Evolutionary conservation across 768 basidiomycete genomes (phyloP), one percentile per base, ranked within the genome.

Genomic region (Boletus insuetus): DNA sequence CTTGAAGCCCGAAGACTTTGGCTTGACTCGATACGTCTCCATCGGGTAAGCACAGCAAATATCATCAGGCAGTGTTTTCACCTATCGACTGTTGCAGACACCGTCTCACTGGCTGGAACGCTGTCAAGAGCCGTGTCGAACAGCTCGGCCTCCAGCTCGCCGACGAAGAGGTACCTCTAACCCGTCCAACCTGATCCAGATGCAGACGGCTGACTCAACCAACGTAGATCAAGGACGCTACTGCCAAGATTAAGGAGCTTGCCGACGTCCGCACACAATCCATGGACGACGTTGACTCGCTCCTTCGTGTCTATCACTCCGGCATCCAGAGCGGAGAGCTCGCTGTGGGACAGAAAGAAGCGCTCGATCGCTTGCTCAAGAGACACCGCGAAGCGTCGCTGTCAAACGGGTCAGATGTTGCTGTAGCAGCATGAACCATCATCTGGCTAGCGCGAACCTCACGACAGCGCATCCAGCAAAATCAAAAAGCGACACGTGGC

Each of bases 81-180:
- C 56, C 59, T 58, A 19, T 64, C 34, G 19, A 6, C 37, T 47
- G 16, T 53, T 26, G 6, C 56, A 91, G 92, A 26, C 94, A 97
- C 73, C 91, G 94, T 65, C 79, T 98, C 57, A 98, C 94, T 8
- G 96, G 96, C 46, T 99, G 96, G 97, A 98, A 98, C 72, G 97
- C 97, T 40, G 95, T 99, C 84, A 99, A 98, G 83, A 94, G 91
- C 54, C 91, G 97, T 71, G 97, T 96, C 22, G 97, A 99, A 77
- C 97, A 99, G 71, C 85, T 99, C 44, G 89, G 92, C 55, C 82
- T 99, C 55, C 79, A 82, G 53, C 81, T 99, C 64, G 89, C 84
- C 3, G 97, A 99, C 68, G 96, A 90, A 6, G 87, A 95, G 83
- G 88, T 87, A 51, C 43, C 8, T 53, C 32, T 29, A 19, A 42